phyloP scores from a whole-genome alignment of 129 eudicot species.

The Pittosporum tobira region DNA sequence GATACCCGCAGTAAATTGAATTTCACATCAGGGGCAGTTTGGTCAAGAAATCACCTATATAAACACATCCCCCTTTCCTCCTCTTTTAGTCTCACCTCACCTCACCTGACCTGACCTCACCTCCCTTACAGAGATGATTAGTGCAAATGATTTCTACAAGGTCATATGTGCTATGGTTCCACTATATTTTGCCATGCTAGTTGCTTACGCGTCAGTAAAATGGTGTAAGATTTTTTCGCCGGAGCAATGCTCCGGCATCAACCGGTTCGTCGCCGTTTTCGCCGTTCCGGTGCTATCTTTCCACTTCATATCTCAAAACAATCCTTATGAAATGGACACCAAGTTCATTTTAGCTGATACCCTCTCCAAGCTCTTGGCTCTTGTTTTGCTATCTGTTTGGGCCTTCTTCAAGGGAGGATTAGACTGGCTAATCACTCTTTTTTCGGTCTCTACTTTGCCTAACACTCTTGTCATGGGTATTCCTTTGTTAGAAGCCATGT shows the following conservation, averaged over 20 bases:
- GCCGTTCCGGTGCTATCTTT: conserved; percentile 36
- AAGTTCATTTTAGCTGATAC: conserved; percentile 31
- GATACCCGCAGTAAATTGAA: background rate
- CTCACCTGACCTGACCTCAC: background rate
- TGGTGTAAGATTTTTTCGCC: conserved; percentile 36
- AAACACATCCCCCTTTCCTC: conserved; percentile 2
- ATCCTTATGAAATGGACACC: conserved; percentile 34
- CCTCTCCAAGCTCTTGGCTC: conserved; percentile 19
- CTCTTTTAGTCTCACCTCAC: background rate
- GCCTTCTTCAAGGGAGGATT: conserved; percentile 16
- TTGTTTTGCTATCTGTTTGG: conserved; percentile 23
- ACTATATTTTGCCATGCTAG: conserved; percentile 33
- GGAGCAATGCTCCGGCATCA: conserved; percentile 37
- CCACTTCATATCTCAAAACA: conserved; percentile 35
- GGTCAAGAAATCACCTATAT: conserved; percentile 2
- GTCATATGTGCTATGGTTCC: conserved; percentile 34
- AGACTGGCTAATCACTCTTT: conserved; percentile 33
- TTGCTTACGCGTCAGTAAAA: conserved; percentile 26
- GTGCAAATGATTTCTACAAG: conserved; percentile 24
- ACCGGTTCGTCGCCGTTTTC: conserved; percentile 34
- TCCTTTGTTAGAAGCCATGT: conserved; percentile 37
- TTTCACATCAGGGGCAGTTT: background rate
- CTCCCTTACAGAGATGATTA: conserved; percentile 18
- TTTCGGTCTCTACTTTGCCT: conserved; percentile 32
- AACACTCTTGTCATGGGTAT: conserved; percentile 40